Conservation (phyloP, 768 basidiomycete species). For the Podaxis carcinomalis region DNA sequence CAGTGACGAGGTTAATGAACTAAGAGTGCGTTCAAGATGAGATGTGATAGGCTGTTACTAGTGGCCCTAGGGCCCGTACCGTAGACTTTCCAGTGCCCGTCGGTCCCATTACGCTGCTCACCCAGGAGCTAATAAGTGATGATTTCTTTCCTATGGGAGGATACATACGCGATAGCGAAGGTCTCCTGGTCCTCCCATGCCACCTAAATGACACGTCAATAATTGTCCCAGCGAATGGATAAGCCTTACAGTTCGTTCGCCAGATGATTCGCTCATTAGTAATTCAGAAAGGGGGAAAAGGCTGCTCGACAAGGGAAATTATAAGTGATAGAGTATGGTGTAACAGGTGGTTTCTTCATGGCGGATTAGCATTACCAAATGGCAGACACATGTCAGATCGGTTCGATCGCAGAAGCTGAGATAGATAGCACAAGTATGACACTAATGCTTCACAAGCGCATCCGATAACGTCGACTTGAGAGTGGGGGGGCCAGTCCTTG, state of each 20-base stretch:
- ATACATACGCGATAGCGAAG: constrained; percentile 5
- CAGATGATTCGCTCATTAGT: constrained; percentile 6
- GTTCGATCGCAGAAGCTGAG: not conserved
- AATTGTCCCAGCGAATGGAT: too few species aligned
- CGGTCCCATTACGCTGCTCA: constrained; percentile 31
- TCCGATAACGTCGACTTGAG: not conserved
- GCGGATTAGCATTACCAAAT: not conserved
- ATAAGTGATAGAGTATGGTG: not conserved
- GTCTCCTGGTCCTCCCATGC: not conserved
- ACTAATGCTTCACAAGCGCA: not conserved
- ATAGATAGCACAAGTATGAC: not conserved
- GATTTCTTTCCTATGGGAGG: not conserved
- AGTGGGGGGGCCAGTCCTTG: not conserved
- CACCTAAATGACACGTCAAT: not conserved
- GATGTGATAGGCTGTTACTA: not conserved
- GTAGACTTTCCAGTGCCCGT: constrained; percentile 37
- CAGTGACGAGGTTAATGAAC: constrained; percentile 55
- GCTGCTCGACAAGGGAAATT: not conserved
- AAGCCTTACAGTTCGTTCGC: not conserved
- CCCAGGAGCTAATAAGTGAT: not conserved
- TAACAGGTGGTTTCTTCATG: not conserved
- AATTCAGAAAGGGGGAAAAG: not conserved
- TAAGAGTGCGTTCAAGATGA: constrained; percentile 15
- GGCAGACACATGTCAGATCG: not conserved
- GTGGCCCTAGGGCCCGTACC: constrained; percentile 15